Evolutionary conservation across 2,329 filamentous ascomycete species (phyloP).

Genomic region (Acephala macrosclerotiorum): DNA sequence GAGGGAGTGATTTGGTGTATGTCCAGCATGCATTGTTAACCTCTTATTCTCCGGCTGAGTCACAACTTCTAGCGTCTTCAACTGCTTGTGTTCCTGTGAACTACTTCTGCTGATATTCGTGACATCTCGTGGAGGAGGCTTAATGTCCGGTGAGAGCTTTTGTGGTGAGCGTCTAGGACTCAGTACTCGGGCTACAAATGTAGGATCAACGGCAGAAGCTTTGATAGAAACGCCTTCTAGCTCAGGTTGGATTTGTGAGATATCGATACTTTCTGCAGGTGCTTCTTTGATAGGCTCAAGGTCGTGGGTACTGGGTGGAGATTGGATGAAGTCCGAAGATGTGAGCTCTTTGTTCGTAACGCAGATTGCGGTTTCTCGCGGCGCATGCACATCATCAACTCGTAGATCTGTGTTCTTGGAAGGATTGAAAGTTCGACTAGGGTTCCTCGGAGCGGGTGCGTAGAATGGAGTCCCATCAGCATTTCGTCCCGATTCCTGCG

Average conservation of each 20-base stretch:
- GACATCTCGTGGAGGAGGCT: constrained; percentile 29
- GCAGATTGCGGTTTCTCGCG: constrained; percentile 38
- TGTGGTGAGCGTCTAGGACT: constrained; percentile 38
- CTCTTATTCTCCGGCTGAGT: constrained; percentile 53
- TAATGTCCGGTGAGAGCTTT: constrained; percentile 36
- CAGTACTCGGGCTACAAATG: constrained; percentile 41
- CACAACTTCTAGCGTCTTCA: constrained; percentile 33
- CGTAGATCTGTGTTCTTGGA: constrained; percentile 35
- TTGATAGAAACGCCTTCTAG: constrained; percentile 67
- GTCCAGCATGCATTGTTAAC: constrained; percentile 68
- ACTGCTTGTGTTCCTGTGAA: constrained; percentile 20
- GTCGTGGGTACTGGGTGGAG: constrained; percentile 25
- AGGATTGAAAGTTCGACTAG: constrained; percentile 41
- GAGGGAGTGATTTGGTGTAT: constrained; percentile 64
- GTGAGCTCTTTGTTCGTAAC: constrained; percentile 43
- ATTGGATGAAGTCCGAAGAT: constrained; percentile 41
- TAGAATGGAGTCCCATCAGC: constrained; percentile 45
- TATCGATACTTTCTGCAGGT: constrained; percentile 55
- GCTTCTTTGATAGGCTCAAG: constrained; percentile 35
- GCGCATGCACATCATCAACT: constrained; percentile 39
- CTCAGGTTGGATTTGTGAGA: constrained; percentile 63
- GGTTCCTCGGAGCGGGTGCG: constrained; percentile 43
- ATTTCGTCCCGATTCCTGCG: constrained; percentile 45
- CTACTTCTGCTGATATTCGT: constrained; percentile 18
- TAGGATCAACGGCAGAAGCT: constrained; percentile 54